Base-by-base conservation (phyloP, 129 eudicot species). In the Helianthus tuberosus region DNA sequence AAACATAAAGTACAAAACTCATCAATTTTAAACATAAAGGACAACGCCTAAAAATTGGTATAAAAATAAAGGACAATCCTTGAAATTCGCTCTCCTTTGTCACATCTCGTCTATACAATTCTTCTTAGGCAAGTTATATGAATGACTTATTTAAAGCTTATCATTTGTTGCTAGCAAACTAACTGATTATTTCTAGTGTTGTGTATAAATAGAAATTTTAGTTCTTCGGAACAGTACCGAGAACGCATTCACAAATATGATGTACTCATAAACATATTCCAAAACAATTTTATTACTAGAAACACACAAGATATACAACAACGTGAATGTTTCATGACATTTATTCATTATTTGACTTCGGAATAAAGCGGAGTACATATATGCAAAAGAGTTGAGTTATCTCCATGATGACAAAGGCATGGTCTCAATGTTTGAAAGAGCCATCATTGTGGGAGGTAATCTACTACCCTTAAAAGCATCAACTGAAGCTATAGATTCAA, bases 401-500 rank as follows among this genome's bases (percentile, higher is more conserved):
- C 70, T 82, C 80, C 84, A 86, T 1, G 79, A 73, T 32, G 84
- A 83, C 68, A 86, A 70, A 3, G 85, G 82, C 0, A 82, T 84
- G 16, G 89, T 85, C 16, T 85, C 89, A 0, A 85, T 76, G 7
- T 82, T 38, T 16, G 72, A 61, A 80, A 74, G 84, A 10, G 86
- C 76, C 29, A 43, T 10, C 9, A 17, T 1, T 32, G 23, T 12
- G 4, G 38, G 59, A 41, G 48, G 60, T 12, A 69, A 51, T 67
- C 87, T 82, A 12, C 23, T 66, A 0, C 90, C 90, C 74, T 82
- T 82, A 41, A 83, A 74, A 11, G 69, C 73, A 63, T 74, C 79
- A 3, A 16, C 62, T 15, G 87, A 73, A 48, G 85, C 81, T 69
- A 58, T 49, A 13, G 83, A 64, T 29, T 83, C 85, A 11, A 86